Percentiles rank a stretch among this genome's conserved stretches.
Evolutionary conservation across 2,329 filamentous ascomycete species (phyloP).

Genomic region (Teratosphaeria destructans): DNA sequence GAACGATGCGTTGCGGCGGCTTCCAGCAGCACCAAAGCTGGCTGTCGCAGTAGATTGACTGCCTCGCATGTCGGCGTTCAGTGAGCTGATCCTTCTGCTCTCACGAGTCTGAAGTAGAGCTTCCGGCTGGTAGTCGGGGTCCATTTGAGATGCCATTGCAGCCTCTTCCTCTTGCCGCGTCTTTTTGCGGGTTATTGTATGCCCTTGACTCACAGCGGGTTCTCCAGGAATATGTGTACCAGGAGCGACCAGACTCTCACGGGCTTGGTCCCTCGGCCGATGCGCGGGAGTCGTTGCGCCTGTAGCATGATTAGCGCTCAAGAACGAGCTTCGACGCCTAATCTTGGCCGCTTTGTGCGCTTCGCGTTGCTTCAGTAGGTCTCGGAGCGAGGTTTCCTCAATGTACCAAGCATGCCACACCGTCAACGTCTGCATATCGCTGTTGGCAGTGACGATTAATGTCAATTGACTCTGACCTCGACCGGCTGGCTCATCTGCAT

Average conservation of each 20-base stretch:
- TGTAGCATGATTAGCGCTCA: conserved; percentile 41
- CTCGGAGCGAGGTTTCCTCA: conserved; percentile 48
- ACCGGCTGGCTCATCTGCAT: conserved; percentile 43
- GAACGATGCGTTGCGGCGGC: conserved; percentile 60
- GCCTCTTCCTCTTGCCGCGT: conserved; percentile 32
- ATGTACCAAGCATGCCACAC: conserved; percentile 78
- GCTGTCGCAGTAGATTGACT: conserved; percentile 31
- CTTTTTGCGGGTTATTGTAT: conserved; percentile 13
- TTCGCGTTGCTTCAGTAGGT: conserved; percentile 31
- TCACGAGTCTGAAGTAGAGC: conserved; percentile 41
- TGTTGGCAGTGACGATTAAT: conserved; percentile 71
- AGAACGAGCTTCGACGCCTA: conserved; percentile 56
- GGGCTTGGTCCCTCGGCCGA: conserved; percentile 50
- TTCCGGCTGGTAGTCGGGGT: conserved; percentile 35
- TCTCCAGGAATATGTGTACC: background rate
- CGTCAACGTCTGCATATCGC: conserved; percentile 64
- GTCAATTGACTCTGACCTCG: conserved; percentile 37
- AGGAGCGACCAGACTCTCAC: conserved; percentile 63
- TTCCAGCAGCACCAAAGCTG: conserved; percentile 41
- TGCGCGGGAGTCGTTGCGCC: conserved; percentile 65
- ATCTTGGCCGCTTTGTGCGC: conserved; percentile 34
- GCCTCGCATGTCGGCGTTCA: conserved; percentile 47
- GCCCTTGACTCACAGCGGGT: background rate
- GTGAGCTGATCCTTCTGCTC: conserved; percentile 79
- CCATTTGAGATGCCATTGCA: conserved; percentile 39